phyloP scores from a whole-genome alignment of 2,329 filamentous ascomycete species.

The Zymoseptoria pseudotritici region DNA sequence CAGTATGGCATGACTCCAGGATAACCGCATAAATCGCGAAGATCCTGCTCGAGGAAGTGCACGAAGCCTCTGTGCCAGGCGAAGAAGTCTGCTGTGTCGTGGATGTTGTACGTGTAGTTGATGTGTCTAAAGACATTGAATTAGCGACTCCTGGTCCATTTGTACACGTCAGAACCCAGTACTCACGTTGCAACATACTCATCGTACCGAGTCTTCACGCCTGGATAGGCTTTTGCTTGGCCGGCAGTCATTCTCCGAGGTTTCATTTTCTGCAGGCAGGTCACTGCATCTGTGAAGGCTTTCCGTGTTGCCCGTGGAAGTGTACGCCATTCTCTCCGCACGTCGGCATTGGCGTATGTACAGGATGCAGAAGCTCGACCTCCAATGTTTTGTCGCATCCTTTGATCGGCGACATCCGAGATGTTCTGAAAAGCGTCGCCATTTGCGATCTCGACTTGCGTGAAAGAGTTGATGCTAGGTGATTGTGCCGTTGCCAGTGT shows the following conservation, averaged over 20 bases:
- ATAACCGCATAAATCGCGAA: constrained; percentile 38
- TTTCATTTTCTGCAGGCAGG: constrained; percentile 22
- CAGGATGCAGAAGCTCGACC: constrained; percentile 16
- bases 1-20: constrained; percentile 30
- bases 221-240: constrained; percentile 21
- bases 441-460: constrained; percentile 19
- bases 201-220: constrained; percentile 25
- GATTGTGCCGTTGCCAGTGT: constrained; percentile 15
- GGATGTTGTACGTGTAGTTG: constrained; percentile 28
- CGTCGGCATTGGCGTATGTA: constrained; percentile 24
- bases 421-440: constrained; percentile 26
- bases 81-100: constrained; percentile 28
- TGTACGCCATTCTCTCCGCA: constrained; percentile 24
- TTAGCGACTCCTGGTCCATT: not conserved
- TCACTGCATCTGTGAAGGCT: constrained; percentile 26
- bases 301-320: constrained; percentile 22
- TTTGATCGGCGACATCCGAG: constrained; percentile 21
- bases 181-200: constrained; percentile 24
- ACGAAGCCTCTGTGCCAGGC: constrained; percentile 39
- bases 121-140: constrained; percentile 17
- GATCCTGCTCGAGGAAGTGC: constrained; percentile 38
- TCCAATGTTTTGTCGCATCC: constrained; percentile 22
- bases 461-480: constrained; percentile 20
- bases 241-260: constrained; percentile 22
- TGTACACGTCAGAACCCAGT: not conserved